These are phyloP conservation scores for Teratosphaeria viscida DNA, from an alignment of 2,329 filamentous ascomycete species.

Conservation along the genomic window DNA sequence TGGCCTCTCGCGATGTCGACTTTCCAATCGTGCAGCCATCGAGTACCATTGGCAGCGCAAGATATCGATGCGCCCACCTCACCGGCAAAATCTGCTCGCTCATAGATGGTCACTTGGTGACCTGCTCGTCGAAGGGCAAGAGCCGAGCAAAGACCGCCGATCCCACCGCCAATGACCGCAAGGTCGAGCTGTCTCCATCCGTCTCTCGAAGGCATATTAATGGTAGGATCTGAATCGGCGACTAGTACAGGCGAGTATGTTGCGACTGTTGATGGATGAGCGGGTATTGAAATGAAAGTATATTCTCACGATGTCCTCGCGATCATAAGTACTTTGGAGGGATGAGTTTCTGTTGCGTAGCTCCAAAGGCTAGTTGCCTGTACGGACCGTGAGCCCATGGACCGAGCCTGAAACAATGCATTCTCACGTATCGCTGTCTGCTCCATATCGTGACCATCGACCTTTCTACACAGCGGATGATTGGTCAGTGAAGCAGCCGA, in stretches of 20 bases:
- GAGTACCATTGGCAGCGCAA: slow-evolving; percentile 59
- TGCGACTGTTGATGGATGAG: not conserved
- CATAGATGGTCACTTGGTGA: slow-evolving; percentile 53
- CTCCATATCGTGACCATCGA: not conserved
- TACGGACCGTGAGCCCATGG: not conserved
- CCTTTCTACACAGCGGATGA: not conserved
- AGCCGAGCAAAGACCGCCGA: slow-evolving; percentile 42
- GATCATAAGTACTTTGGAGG: not conserved
- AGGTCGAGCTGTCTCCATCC: slow-evolving; percentile 19
- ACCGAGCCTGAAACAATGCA: not conserved
- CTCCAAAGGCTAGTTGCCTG: not conserved
- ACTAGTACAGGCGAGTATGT: not conserved
- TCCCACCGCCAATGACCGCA: slow-evolving; percentile 41
- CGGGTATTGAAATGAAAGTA: not conserved
- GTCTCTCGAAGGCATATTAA: not conserved
- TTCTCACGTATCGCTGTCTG: not conserved
- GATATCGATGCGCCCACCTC: slow-evolving; percentile 59
- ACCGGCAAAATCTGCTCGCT: slow-evolving; percentile 51
- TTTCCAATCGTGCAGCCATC: slow-evolving; percentile 59
- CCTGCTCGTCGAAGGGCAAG: slow-evolving; percentile 45
- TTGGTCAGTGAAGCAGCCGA: not conserved
- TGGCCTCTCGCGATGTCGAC: slow-evolving; percentile 55
- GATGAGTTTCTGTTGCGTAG: not conserved
- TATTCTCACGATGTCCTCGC: not conserved
- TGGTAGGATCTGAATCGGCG: not conserved